Conservation (phyloP, 257 asterid genomes). For the Plantago elongata region DNA sequence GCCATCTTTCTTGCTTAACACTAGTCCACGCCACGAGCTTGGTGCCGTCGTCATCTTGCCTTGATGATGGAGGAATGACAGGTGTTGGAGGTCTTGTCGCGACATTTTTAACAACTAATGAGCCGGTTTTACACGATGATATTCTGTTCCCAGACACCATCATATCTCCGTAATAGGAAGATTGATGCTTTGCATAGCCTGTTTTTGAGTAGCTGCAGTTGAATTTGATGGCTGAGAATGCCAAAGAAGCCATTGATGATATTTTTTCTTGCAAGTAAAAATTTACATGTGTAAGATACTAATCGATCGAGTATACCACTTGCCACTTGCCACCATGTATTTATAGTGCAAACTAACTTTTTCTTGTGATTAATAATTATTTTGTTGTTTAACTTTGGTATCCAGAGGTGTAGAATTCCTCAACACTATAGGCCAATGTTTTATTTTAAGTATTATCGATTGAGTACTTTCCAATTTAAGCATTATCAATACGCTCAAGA, state of each 20-base stretch:
- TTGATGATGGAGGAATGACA: slow-evolving; percentile 25
- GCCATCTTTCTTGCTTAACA: slow-evolving; percentile 76
- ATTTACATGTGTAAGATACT: background rate
- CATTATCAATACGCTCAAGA: too few relatives aligned
- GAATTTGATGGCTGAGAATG: slow-evolving; percentile 33
- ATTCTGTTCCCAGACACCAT: background rate
- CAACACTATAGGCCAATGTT: slow-evolving; percentile 37
- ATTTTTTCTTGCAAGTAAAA: background rate
- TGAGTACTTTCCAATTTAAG: background rate
- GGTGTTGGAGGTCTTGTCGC: slow-evolving; percentile 44
- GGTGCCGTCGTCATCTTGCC: slow-evolving; percentile 20
- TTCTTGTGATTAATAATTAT: background rate
- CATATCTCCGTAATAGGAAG: slow-evolving; percentile 19
- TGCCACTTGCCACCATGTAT: slow-evolving; percentile 17
- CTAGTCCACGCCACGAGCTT: slow-evolving; percentile 86
- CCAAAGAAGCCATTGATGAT: slow-evolving; percentile 48
- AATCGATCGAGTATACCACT: slow-evolving; percentile 9
- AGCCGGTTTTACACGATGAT: slow-evolving; percentile 2
- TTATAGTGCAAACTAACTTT: slow-evolving; percentile 23
- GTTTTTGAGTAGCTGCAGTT: slow-evolving; percentile 7
- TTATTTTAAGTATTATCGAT: background rate
- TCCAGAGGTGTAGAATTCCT: slow-evolving; percentile 51
- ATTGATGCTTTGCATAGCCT: slow-evolving; percentile 18
- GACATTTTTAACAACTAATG: slow-evolving; percentile 29
- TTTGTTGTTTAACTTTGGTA: slow-evolving; percentile 26